Base-by-base conservation (phyloP, 768 basidiomycete species). In the Agrocybe chaxingu region DNA sequence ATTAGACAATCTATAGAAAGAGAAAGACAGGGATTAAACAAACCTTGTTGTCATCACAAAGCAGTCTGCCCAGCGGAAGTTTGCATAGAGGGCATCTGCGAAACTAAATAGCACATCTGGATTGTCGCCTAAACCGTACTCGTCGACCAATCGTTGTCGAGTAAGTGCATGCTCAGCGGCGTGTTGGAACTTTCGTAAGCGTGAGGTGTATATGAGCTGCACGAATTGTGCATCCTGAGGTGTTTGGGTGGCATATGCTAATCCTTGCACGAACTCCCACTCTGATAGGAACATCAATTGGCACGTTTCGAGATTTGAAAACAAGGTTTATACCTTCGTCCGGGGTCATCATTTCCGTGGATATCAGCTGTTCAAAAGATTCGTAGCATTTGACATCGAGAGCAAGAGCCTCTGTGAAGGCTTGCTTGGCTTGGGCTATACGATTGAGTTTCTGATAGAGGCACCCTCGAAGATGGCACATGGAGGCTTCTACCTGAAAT, bases 301-400 rank as follows among this genome's bases (percentile, higher is more conserved):
- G 45, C 19, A 13, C 13, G 24, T 13, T 24, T 33, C n/a, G 8
- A 47, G 8, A 24, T 8, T 32, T 38, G 51, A 47, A 16, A 16
- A 35, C 8, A 9, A n/a, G 46, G n/a, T 50, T 66, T n/a, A 24
- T 39, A 91, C 96, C 96, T 82, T 99, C 97, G 51, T 92, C 87
- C 1, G 89, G 84, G 8, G 88, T 84, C 89, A 99, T 92, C 92
- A 98, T 96, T 64, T 95, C 92, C 1, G 92, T 90, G 13, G 82
- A 86, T 24, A 98, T 74, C 8, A 99, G 78, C 54, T 93, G 89
- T 52, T 90, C 85, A 62, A 97, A 98, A 1, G 93, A 87, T 56
- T 98, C 97, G 60, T 92, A 98, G 66, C 96, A 98, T 68, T 97
- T 97, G 32, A 98, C 92, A 57, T 99, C 97, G 16, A 98, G 76